Percentiles rank a stretch among this genome's conserved stretches.
phyloP scores from a whole-genome alignment of 768 basidiomycete genomes.

The Neoboletus subvelutipes region DNA sequence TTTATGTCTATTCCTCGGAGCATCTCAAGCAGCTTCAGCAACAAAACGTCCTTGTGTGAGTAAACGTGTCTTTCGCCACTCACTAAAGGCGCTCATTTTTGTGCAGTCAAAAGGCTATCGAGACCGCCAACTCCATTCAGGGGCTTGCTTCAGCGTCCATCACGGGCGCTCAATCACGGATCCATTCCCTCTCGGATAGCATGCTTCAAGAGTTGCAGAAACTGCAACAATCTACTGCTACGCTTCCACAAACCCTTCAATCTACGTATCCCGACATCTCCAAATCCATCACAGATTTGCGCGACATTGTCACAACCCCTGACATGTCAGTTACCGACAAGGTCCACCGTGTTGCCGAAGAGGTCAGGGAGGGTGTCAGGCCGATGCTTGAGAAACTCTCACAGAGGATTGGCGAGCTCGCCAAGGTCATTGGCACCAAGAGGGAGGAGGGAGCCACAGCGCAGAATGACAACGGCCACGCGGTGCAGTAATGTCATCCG shows the following conservation, averaged over 20 bases:
- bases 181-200: constrained; percentile 59
- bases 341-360: constrained; percentile 50
- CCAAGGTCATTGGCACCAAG: constrained; percentile 27
- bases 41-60: constrained; percentile 66
- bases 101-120: constrained; percentile 64
- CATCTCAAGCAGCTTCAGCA: constrained; percentile 69
- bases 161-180: constrained; percentile 51
- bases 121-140: constrained; percentile 64
- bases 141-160: constrained; percentile 58
- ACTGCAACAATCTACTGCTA: constrained; percentile 57
- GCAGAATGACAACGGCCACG: constrained; percentile 12
- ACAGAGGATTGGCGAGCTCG: constrained; percentile 37
- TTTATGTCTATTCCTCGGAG: constrained; percentile 65
- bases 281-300: constrained; percentile 52
- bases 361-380: constrained; percentile 59
- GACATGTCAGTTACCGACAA: constrained; percentile 64
- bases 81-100: constrained; percentile 4
- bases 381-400: constrained; percentile 58
- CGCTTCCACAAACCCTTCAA: constrained; percentile 60
- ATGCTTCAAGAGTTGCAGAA: constrained; percentile 69
- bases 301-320: constrained; percentile 48
- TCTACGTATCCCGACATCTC: constrained; percentile 56
- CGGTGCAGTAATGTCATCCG: constrained; percentile 9
- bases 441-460: constrained; percentile 23
- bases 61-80: constrained; percentile 4